These are phyloP conservation scores for Coelastrella sp. DNA, from an alignment of 139 green algal species.

Conservation along the genomic window DNA sequence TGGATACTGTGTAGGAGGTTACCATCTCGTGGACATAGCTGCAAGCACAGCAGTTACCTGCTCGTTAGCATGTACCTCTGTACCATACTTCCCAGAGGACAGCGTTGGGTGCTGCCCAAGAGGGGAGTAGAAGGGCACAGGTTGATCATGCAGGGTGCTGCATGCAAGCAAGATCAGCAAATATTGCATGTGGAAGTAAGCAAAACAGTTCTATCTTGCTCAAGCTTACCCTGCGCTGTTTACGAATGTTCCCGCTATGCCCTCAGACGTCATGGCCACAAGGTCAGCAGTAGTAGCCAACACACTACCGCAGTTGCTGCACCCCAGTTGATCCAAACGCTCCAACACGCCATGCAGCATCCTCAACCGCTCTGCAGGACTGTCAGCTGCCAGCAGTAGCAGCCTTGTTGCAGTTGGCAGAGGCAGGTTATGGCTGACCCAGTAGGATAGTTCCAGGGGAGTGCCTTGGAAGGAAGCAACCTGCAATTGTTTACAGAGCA, in stretches of 20 bases:
- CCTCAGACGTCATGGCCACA: slow-evolving; percentile 39
- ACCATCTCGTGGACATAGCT: slow-evolving; percentile 49
- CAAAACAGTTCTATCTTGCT: no score
- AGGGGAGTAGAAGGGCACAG: no score
- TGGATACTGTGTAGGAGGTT: slow-evolving; percentile 9
- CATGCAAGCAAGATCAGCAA: neutral
- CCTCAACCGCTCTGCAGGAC: slow-evolving; percentile 34
- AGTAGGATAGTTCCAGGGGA: slow-evolving; percentile 43
- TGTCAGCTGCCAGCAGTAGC: slow-evolving; percentile 6
- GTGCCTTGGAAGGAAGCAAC: slow-evolving; percentile 35
- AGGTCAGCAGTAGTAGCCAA: slow-evolving; percentile 35
- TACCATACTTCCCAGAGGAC: no score
- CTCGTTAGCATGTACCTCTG: neutral
- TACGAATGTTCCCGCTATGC: slow-evolving; percentile 41
- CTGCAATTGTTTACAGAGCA: no score
- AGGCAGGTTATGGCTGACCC: slow-evolving; percentile 32
- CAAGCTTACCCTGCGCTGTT: slow-evolving; percentile 43
- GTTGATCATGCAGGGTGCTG: no score
- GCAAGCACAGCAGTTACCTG: neutral
- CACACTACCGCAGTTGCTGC: slow-evolving; percentile 7
- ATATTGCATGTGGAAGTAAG: no score
- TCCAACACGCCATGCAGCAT: slow-evolving; percentile 31
- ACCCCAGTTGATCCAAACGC: slow-evolving; percentile 24
- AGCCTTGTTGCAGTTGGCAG: slow-evolving; percentile 26
- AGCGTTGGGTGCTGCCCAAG: neutral